Conservation (phyloP, 495 filamentous ascomycete genomes). For the Paragyromitra xinjiangensis region DNA sequence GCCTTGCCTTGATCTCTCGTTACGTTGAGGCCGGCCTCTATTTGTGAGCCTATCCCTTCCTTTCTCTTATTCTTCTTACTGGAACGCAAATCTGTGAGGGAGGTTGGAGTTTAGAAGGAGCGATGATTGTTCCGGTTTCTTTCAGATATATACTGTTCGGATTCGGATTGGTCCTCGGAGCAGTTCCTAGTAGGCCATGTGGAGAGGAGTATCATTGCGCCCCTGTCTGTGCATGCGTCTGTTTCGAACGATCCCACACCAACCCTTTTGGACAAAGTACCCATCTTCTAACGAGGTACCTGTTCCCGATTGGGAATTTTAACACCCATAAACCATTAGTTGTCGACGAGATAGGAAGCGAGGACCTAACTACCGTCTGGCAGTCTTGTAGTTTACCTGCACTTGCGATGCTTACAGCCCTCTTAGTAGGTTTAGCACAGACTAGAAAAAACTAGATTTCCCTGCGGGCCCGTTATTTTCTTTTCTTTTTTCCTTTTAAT, state of each 20-base stretch:
- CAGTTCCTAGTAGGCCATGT: slow-evolving; percentile 30
- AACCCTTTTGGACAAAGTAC: slow-evolving; percentile 43
- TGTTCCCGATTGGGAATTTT: slow-evolving; percentile 31
- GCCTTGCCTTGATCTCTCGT: slow-evolving; percentile 26
- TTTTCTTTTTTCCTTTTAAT: slow-evolving; percentile 30
- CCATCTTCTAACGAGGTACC: slow-evolving; percentile 25
- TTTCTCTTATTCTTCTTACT: slow-evolving; percentile 27
- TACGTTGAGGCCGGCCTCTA: slow-evolving; percentile 53
- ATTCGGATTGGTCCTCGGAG: slow-evolving; percentile 20
- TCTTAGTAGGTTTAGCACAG: slow-evolving; percentile 18
- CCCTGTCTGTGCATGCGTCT: slow-evolving; percentile 45
- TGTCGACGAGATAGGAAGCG: slow-evolving; percentile 36
- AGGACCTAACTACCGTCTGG: slow-evolving; percentile 20
- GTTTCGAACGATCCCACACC: slow-evolving; percentile 48
- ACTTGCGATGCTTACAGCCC: background rate
- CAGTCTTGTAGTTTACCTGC: slow-evolving; percentile 3
- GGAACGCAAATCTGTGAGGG: slow-evolving; percentile 35
- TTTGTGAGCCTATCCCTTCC: slow-evolving; percentile 43
- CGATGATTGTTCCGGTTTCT: slow-evolving; percentile 26
- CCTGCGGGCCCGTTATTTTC: slow-evolving; percentile 25
- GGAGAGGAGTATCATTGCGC: slow-evolving; percentile 25
- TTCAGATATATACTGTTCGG: slow-evolving; percentile 50
- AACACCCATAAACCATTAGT: slow-evolving; percentile 27
- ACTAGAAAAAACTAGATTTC: slow-evolving; percentile 14
- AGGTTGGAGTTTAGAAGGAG: slow-evolving; percentile 31